Base-by-base conservation (phyloP, 2,329 filamentous ascomycete species). In the Colletotrichum echinochloae region DNA sequence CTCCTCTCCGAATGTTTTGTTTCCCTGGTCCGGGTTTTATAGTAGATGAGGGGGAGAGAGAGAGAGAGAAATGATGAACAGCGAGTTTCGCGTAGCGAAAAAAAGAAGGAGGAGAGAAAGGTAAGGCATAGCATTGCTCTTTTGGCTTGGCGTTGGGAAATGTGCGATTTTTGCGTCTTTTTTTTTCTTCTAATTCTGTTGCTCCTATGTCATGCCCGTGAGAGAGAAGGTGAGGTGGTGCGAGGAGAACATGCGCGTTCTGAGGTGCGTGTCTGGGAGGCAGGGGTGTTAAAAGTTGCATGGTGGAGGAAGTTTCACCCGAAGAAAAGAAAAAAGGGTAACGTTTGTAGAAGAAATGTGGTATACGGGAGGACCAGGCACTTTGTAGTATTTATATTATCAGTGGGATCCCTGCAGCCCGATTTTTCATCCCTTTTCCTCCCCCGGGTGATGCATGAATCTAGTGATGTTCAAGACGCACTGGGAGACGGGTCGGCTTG, bases 71-170 rank as follows among this genome's bases (percentile, higher is more conserved):
- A 39, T 33, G 18, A 46, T 12, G 56, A 23, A 26, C 14, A 23
- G 64, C 66, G 57, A 54, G 44, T 46, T 39, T 67, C 57, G 52
- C 46, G 35, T 57, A 57, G 67, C 62, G 63, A 44, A 56, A 35
- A 35, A 28, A 37, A 20, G 39, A n/a, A 44, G 44, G 23, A n/a
- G 30, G 8, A 8, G 20, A 52, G 44, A 67, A 61, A 70, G 67
- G 67, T 70, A 70, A 70, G 66, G 67, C 67, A 67, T 70, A 70
- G 67, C 67, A 70, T 70, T 70, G 67, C 64, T 67, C 57, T 70
- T 70, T 62, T 41, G 37, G 56, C 46, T 67, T 14, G 64, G 64
- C 49, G 64, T 70, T 70, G 44, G 57, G 64, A 67, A 30, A 26
- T 16, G 18, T 51, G 18, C n/a, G 12, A 39, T n/a, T 18, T 39